Evolutionary conservation across 805 yeast genomes (phyloP).

Genomic region (Saccharomycopsis oosterbeekiorum): DNA sequence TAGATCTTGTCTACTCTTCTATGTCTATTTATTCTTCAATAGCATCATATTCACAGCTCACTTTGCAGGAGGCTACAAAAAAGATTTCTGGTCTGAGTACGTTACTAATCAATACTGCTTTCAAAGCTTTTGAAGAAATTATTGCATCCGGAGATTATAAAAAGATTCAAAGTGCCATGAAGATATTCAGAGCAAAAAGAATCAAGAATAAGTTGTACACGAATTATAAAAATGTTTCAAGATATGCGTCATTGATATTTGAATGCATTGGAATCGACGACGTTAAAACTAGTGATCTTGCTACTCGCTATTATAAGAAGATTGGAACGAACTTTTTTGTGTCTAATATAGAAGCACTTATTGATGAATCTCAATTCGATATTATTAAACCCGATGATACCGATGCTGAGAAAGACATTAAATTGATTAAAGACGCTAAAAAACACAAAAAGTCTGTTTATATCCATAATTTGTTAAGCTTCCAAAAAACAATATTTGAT

Average conservation of each 20-base stretch:
- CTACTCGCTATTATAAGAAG: slow-evolving; percentile 41
- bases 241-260: slow-evolving; percentile 39
- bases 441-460: slow-evolving; percentile 41
- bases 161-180: slow-evolving; percentile 54
- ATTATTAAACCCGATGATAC: slow-evolving; percentile 55
- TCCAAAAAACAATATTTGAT: slow-evolving; percentile 31
- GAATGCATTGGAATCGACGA: slow-evolving; percentile 49
- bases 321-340: slow-evolving; percentile 47
- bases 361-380: slow-evolving; percentile 6
- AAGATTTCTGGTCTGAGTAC: slow-evolving; percentile 59
- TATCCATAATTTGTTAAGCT: slow-evolving; percentile 29
- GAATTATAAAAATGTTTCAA: slow-evolving; percentile 44
- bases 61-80: slow-evolving; percentile 59
- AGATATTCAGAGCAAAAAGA: slow-evolving; percentile 45
- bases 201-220: slow-evolving; percentile 48
- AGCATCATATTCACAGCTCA: slow-evolving; percentile 58
- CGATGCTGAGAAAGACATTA: slow-evolving; percentile 45
- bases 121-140: slow-evolving; percentile 41
- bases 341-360: slow-evolving; percentile 32
- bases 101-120: slow-evolving; percentile 39
- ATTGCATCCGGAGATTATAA: slow-evolving; percentile 40
- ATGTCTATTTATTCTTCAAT: slow-evolving; percentile 63
- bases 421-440: slow-evolving; percentile 54
- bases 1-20: slow-evolving; percentile 54
- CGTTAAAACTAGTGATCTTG: slow-evolving; percentile 40